Base-by-base conservation (phyloP, 768 basidiomycete genomes). In the Suillus paluster region DNA sequence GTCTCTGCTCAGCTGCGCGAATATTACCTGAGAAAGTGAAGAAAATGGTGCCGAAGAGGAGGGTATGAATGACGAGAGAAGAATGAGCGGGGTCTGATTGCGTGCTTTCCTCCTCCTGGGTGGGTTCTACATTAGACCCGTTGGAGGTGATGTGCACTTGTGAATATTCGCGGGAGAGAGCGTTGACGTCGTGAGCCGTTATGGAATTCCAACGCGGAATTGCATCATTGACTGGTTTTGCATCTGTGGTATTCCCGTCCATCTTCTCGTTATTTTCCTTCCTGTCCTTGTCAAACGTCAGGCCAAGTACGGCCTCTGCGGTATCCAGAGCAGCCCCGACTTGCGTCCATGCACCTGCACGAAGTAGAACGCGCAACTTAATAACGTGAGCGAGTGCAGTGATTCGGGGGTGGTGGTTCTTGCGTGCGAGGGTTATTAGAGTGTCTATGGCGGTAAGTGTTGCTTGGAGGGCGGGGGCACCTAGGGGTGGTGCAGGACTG, bases 1-100 rank as follows among this genome's bases (percentile, higher is more conserved):
- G 74, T 21, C 90, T 77, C 8, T 76, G 71, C n/a, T 83, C 78
- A 1, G n/a, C n/a, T n/a, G n/a, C n/a, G n/a, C n/a, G n/a, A n/a
- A n/a, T n/a, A n/a, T n/a, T n/a, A n/a, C 89, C 89, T 0, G 75
- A 73, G 64, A 90, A 87, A 0, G 89, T 89, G 66, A 85, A 79
- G 67, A 83, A 90, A n/a, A 87, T 71, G 10, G 90, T 78, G 4
- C 84, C 81, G 23, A 91, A 74, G 54, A 91, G 80, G 25, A 93
- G 84, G 10, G 84, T 71, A 67, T 92, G 89, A 4, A 89, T n/a
- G n/a, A n/a, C n/a, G 64, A 85, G 78, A 1, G 79, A 4, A 75
- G 68, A 45, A 78, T 80, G 48, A 79, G 70, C 44, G 67, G 25
- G 57, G 77, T 77, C 45, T 4, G 27, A 15, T 30, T 25, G 14